Evolutionary conservation across 108 stramenopile species (phyloP).

Genomic region (Conticribra guillardii): DNA sequence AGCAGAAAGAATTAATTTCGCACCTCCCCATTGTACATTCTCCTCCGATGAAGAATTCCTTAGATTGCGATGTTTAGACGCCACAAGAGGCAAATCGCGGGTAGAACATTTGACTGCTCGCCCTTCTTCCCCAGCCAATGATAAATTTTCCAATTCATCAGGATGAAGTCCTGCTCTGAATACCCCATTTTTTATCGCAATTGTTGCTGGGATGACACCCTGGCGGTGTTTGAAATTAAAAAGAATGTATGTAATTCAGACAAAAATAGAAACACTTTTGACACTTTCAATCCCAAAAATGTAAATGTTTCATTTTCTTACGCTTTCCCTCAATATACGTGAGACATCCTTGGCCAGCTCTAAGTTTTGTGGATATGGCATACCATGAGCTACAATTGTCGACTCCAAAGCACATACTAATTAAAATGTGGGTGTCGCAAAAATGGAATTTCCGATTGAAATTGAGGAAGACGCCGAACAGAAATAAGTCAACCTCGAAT

Average conservation of each 20-base stretch:
- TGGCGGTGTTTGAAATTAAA: slow-evolving; percentile 7
- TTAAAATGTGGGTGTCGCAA: too few relatives aligned
- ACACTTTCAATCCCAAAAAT: not conserved
- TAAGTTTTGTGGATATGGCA: slow-evolving; percentile 98
- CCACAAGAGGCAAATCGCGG: slow-evolving; percentile 81
- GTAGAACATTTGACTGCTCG: slow-evolving; percentile 90
- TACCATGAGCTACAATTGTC: slow-evolving; percentile 98
- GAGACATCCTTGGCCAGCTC: slow-evolving; percentile 77
- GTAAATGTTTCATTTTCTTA: slow-evolving; percentile 3
- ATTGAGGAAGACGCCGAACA: not conserved
- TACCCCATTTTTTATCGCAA: slow-evolving; percentile 87
- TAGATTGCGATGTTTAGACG: slow-evolving; percentile 43
- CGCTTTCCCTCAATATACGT: slow-evolving; percentile 54
- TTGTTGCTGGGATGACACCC: slow-evolving; percentile 93
- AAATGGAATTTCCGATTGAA: too few relatives aligned
- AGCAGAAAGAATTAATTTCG: slow-evolving; percentile 5
- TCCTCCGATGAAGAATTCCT: slow-evolving; percentile 15
- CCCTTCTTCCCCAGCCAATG: slow-evolving; percentile 71
- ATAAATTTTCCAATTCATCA: slow-evolving; percentile 88
- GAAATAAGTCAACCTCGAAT: not conserved
- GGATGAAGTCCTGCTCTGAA: slow-evolving; percentile 78
- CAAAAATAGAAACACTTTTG: too few relatives aligned
- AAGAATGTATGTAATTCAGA: too few relatives aligned
- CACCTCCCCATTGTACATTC: slow-evolving; percentile 54
- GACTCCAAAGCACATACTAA: slow-evolving; percentile 93